A percentile compares a stretch with the other conserved stretches of the same genome.
These are phyloP conservation scores for Metarhizium guizhouense DNA, from an alignment of 2,329 filamentous ascomycete genomes.

Conservation along the genomic window DNA sequence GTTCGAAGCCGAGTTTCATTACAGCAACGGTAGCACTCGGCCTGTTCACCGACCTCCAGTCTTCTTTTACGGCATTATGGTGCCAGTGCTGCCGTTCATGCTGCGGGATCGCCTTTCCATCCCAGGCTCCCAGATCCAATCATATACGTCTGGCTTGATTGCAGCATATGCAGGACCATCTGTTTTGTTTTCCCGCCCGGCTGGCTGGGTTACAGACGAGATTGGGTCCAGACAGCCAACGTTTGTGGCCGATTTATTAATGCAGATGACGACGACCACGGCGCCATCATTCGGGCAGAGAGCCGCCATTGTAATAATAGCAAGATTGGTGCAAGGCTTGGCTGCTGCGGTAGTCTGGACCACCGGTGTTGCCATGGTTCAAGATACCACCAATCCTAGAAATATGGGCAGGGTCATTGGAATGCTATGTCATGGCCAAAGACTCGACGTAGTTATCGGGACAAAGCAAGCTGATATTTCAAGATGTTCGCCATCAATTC, in stretches of 20 bases:
- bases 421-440: neutral
- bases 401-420: neutral
- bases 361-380: neutral
- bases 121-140: neutral
- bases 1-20: slow-evolving; percentile 1
- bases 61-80: slow-evolving; percentile 8
- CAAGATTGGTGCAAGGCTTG: neutral
- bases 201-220: neutral
- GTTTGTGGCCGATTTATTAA: neutral
- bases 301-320: neutral
- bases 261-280: neutral
- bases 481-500: neutral
- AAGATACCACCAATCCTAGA: neutral
- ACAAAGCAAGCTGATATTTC: neutral
- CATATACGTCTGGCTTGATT: neutral
- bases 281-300: neutral
- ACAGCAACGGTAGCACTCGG: slow-evolving; percentile 2
- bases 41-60: slow-evolving; percentile 6
- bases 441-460: no score
- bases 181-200: neutral
- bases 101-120: slow-evolving; percentile 5
- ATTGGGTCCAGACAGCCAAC: neutral
- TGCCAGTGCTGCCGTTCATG: slow-evolving; percentile 6
- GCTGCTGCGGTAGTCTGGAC: neutral
- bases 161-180: slow-evolving; percentile 1